A percentile compares a stretch with the other conserved stretches of the same genome.
Evolutionary conservation across 1,284 basidiomycete species (phyloP).

Genomic region (Termitomyces sp.): DNA sequence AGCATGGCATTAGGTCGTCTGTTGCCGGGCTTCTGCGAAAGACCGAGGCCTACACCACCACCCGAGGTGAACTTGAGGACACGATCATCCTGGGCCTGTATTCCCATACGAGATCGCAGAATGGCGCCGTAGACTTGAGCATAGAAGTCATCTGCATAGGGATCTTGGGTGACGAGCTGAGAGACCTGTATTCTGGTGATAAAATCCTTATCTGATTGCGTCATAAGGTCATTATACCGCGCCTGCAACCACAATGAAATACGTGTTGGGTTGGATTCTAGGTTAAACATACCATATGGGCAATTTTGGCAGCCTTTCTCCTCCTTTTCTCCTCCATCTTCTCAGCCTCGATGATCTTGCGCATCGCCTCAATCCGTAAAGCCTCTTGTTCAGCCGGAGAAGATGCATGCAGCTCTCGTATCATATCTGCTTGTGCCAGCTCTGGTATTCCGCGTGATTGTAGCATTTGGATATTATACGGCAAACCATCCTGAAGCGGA

Average conservation of each 20-base stretch:
- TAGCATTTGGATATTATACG: constrained; percentile 61
- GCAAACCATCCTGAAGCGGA: constrained; percentile 41
- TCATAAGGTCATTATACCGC: constrained; percentile 97
- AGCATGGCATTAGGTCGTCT: constrained; percentile 93
- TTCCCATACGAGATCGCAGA: constrained; percentile 70
- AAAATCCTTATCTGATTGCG: constrained; percentile 98
- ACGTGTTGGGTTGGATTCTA: neutral
- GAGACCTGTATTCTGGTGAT: constrained; percentile 99
- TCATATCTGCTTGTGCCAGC: constrained; percentile 63
- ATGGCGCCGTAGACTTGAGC: constrained; percentile 93
- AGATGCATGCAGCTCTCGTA: constrained; percentile 51
- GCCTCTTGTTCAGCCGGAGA: constrained; percentile 63
- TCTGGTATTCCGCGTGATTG: constrained; percentile 70
- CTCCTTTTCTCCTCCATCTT: constrained; percentile 79
- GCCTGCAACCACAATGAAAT: constrained; percentile 47
- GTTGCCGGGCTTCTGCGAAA: constrained; percentile 59
- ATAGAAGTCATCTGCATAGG: constrained; percentile 97
- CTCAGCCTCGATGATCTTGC: constrained; percentile 84
- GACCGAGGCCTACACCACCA: constrained; percentile 77
- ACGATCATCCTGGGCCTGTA: constrained; percentile 64
- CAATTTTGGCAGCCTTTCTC: constrained; percentile 78
- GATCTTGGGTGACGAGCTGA: constrained; percentile 93
- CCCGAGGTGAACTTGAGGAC: constrained; percentile 80
- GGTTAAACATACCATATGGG: constrained; percentile 61
- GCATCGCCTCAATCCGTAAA: constrained; percentile 71